Percentiles rank a stretch among this genome's conserved stretches.
phyloP scores from a whole-genome alignment of 1,139 yeast genomes.

The Pichia sp. region DNA sequence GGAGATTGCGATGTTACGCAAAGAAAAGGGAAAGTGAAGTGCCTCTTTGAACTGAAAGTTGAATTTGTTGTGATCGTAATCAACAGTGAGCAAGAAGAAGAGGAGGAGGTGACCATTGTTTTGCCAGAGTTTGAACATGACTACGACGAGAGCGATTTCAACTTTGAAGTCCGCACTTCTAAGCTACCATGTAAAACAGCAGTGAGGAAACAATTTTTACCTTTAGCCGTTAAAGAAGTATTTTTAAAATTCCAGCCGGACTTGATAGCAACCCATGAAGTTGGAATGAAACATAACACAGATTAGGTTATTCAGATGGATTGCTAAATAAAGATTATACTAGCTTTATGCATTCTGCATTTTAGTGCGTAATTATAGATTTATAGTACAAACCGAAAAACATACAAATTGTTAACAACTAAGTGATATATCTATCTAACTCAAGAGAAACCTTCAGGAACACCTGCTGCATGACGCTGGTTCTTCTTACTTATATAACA shows the following conservation, averaged over 20 bases:
- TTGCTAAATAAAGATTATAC: background rate
- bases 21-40: slow-evolving; percentile 73
- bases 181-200: slow-evolving; percentile 33
- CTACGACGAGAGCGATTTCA: slow-evolving; percentile 60
- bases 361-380: background rate
- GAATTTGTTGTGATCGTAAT: slow-evolving; percentile 42
- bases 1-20: slow-evolving; percentile 83
- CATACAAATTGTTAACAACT: background rate
- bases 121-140: slow-evolving; percentile 74
- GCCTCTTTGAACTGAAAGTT: slow-evolving; percentile 63
- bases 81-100: slow-evolving; percentile 21
- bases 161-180: slow-evolving; percentile 46
- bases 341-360: background rate
- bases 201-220: slow-evolving; percentile 47
- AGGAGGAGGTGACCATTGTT: slow-evolving; percentile 38
- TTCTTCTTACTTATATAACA: slow-evolving; percentile 55
- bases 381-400: background rate
- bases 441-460: slow-evolving; percentile 69
- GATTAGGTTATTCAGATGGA: slow-evolving; percentile 13
- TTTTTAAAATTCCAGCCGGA: slow-evolving; percentile 59
- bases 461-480: slow-evolving; percentile 72
- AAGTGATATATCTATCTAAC: background rate
- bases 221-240: slow-evolving; percentile 41
- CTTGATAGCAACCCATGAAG: slow-evolving; percentile 53
- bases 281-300: slow-evolving; percentile 31